Conservation (phyloP, 176 grass and related monocot genomes). For the Juncus inflexus region DNA sequence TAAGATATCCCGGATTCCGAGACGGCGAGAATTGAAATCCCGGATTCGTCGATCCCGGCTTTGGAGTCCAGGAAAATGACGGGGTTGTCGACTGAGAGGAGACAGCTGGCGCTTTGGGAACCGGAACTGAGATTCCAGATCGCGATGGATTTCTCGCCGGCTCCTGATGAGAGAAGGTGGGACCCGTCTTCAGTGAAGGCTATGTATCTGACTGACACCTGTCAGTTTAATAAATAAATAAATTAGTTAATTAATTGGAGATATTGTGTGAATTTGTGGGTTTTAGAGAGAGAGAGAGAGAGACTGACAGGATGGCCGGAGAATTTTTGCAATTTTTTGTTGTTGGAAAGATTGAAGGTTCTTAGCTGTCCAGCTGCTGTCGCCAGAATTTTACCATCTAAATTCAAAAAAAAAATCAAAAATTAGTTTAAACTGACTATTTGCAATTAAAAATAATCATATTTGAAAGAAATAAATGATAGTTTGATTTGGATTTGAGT, state of each 20-base stretch:
- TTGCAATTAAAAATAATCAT: conserved; percentile 2
- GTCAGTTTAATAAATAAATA: no score
- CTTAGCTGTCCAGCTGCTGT: conserved; percentile 87
- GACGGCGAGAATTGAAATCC: conserved; percentile 61
- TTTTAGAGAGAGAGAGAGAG: background rate
- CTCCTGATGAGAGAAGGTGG: conserved; percentile 79
- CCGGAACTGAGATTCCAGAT: conserved; percentile 60
- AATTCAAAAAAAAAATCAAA: conserved; percentile 19
- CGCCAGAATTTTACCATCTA: conserved; percentile 84
- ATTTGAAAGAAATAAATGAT: conserved; percentile 16
- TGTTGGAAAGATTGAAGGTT: conserved; percentile 60
- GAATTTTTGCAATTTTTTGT: conserved; percentile 91
- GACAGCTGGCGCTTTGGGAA: conserved; percentile 47
- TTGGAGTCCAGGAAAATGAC: conserved; percentile 74
- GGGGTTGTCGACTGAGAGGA: conserved; percentile 87
- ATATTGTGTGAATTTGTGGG: no score
- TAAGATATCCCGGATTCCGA: conserved; percentile 79
- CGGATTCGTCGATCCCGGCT: conserved; percentile 28
- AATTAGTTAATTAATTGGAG: no score
- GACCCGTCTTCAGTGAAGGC: conserved; percentile 62
- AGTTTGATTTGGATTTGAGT: conserved; percentile 21
- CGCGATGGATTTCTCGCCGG: conserved; percentile 79
- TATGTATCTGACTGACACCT: conserved; percentile 86
- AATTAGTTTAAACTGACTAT: conserved; percentile 15
- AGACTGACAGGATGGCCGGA: conserved; percentile 77